These are phyloP conservation scores for Lactarius tabidus DNA, from an alignment of 768 basidiomycete species.

Conservation along the genomic window DNA sequence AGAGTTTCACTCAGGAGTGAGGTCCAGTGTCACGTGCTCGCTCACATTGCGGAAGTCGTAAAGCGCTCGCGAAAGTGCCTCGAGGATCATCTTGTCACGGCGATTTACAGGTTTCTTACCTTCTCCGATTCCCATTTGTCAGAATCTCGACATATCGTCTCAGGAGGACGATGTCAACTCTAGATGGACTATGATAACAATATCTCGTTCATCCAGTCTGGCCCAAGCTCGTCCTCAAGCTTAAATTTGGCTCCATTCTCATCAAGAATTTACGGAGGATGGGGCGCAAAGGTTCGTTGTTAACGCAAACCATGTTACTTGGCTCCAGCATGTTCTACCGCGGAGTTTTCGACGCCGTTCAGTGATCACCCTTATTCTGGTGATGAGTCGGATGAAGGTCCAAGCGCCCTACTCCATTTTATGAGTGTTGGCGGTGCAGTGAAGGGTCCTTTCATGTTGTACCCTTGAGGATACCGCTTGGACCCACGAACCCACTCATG, in stretches of 20 bases:
- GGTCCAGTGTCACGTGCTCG: background rate
- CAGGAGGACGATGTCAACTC: background rate
- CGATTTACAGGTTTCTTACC: background rate
- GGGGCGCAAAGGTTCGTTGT: too few relatives aligned
- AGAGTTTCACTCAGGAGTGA: too few relatives aligned
- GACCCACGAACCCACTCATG: background rate
- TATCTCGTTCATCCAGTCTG: background rate
- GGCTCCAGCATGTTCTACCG: background rate
- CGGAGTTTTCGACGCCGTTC: background rate
- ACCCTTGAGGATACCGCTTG: constrained; percentile 1
- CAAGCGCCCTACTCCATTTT: background rate
- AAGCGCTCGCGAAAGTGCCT: too few relatives aligned
- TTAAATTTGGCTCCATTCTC: constrained; percentile 15
- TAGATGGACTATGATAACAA: background rate
- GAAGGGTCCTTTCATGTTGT: background rate
- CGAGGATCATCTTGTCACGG: too few relatives aligned
- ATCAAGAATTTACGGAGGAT: background rate
- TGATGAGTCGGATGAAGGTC: background rate
- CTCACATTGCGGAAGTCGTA: too few relatives aligned
- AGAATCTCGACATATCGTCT: background rate
- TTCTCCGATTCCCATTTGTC: background rate
- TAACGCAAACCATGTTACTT: background rate
- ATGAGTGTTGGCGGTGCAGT: background rate
- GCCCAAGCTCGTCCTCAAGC: background rate
- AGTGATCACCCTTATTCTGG: background rate